A percentile compares a stretch with the other conserved stretches of the same genome.
phyloP scores from a whole-genome alignment of 2,329 filamentous ascomycete genomes.

The Bisporella sp. region DNA sequence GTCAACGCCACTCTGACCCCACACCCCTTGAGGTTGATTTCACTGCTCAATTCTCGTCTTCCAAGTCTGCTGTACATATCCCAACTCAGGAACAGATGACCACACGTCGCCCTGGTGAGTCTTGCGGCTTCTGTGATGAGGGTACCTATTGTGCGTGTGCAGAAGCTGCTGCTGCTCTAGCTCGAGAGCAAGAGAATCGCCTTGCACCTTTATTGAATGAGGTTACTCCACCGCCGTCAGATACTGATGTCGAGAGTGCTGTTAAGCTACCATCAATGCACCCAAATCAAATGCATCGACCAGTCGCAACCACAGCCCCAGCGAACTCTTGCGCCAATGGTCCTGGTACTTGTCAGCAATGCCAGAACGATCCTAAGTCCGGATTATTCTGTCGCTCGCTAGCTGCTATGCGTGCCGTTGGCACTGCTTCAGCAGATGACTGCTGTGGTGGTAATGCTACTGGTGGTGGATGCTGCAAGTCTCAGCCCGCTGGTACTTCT shows the following conservation, averaged over 20 bases:
- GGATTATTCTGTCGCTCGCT: constrained; percentile 79
- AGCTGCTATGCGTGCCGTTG: constrained; percentile 47
- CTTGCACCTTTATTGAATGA: constrained; percentile 40
- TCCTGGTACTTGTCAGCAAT: constrained; percentile 74
- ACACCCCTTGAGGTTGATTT: constrained; percentile 64
- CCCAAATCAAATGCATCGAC: constrained; percentile 26
- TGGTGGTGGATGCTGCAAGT: constrained; percentile 58
- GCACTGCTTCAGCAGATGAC: constrained; percentile 35
- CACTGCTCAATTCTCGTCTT: constrained; percentile 54
- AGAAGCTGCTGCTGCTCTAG: constrained; percentile 41
- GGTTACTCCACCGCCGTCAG: constrained; percentile 44
- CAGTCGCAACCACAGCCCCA: constrained; percentile 13
- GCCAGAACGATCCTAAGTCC: constrained; percentile 68
- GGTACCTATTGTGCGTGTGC: constrained; percentile 79
- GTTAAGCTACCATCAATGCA: constrained; percentile 49
- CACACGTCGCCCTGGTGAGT: constrained; percentile 47
- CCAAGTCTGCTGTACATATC: constrained; percentile 18
- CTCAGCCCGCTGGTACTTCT: constrained; percentile 19
- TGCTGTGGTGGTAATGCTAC: constrained; percentile 56
- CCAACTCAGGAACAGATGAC: constrained; percentile 20
- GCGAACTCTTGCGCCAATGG: constrained; percentile 42
- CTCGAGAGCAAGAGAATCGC: constrained; percentile 21
- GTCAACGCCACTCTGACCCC: constrained; percentile 40
- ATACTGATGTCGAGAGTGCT: constrained; percentile 48
- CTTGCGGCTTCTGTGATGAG: constrained; percentile 77